Evolutionary conservation across 306 rosid genomes (phyloP).

Genomic region (Quercus ilex): DNA sequence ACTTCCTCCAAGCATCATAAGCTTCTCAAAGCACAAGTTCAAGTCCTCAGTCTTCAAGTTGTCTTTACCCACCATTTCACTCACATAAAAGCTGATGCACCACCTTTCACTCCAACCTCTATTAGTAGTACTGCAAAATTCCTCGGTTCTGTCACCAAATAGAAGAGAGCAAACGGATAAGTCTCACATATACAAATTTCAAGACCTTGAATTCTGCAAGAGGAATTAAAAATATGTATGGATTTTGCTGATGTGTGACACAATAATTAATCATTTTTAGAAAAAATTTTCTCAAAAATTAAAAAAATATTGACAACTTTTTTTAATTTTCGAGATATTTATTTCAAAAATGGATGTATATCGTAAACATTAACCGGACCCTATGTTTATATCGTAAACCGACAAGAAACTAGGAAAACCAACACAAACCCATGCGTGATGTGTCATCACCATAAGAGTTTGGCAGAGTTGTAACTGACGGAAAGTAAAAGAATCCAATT

Average conservation of each 20-base stretch:
- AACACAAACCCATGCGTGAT: slow-evolving; percentile 31
- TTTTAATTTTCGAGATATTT: too few relatives aligned
- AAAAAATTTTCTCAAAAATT: too few relatives aligned
- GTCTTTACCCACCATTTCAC: slow-evolving; percentile 62
- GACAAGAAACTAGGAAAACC: slow-evolving; percentile 21
- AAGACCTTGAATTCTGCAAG: slow-evolving; percentile 9
- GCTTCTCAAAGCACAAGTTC: slow-evolving; percentile 77
- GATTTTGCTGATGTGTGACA: too few relatives aligned
- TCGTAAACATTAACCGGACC: too few relatives aligned
- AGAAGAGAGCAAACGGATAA: slow-evolving; percentile 11
- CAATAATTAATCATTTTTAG: too few relatives aligned
- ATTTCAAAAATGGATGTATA: too few relatives aligned
- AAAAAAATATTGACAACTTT: too few relatives aligned
- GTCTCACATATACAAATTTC: background rate
- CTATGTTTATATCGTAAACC: slow-evolving; percentile 13
- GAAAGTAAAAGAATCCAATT: background rate
- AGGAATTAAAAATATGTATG: background rate
- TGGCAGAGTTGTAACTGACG: slow-evolving; percentile 23
- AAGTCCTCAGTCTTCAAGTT: slow-evolving; percentile 58
- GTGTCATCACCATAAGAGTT: slow-evolving; percentile 21
- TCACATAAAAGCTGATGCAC: slow-evolving; percentile 10
- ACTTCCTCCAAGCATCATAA: slow-evolving; percentile 56
- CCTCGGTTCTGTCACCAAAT: slow-evolving; percentile 18
- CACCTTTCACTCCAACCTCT: slow-evolving; percentile 7
- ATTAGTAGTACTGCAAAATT: background rate